Evolutionary conservation across 2,329 filamentous ascomycete species (phyloP), one percentile per base, ranked within the genome.

Genomic region (Botryotinia globosa): DNA sequence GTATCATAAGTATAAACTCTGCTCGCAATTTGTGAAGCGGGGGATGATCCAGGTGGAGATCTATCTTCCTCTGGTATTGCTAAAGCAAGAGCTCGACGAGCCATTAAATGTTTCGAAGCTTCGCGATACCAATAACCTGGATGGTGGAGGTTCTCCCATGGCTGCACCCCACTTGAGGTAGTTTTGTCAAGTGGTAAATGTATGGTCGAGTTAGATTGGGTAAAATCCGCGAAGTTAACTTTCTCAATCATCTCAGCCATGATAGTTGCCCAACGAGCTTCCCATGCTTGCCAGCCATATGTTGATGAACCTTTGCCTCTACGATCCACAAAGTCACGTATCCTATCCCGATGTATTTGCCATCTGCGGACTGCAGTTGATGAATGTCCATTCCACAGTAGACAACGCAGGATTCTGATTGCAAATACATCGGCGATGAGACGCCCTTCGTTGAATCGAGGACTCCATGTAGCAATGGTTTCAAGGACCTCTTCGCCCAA

Each of bases 271-370:
- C 89, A 91, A 72, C 92, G 88, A 58, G 93, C 90, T 82, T 97
- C 92, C 94, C 95, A 99, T 2, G 95, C 94, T 79, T 94, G 89
- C 93, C 94, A 98, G 9, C 94, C 93, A 81, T 98, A 98, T 76
- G 93, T 97, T 45, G 90, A 89, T 4, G 93, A 94, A 0, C 95
- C 95, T 77, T 93, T 93, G 6, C 94, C 94, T 76, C 92, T 90
- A 29, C 92, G 88, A 79, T 97, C 93, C 25, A 98, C 85, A 69
- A 98, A 88, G 77, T 93, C 91, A 72, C 86, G 87, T 75, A 95
- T 90, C 72, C 91, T 89, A 72, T 90, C 87, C 74, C 91, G 89
- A 81, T 98, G 97, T 54, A 85, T 85, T 73, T 91, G 86, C 95
- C 95, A 98, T 72, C 90, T 88, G 72, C 92, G 89, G 10, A 93